Evolutionary conservation across 2,329 filamentous ascomycete species (phyloP), one percentile per base, ranked within the genome.

Genomic region (Hymenoscyphus salicellus): DNA sequence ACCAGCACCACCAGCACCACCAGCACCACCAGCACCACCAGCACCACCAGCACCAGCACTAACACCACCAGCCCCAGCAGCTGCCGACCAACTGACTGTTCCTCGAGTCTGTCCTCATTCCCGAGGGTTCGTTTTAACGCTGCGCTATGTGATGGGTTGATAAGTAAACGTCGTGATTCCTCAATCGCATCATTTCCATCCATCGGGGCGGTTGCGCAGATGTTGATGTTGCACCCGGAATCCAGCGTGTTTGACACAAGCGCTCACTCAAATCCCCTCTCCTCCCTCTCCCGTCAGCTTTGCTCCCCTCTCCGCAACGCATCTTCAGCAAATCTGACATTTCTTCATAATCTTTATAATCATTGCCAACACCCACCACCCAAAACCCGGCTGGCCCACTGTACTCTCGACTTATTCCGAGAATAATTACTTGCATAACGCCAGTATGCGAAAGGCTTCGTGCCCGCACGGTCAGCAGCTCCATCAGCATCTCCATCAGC

Each of bases 391-490:
- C 30, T 30, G 41, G 33, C 10, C 14, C 43, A 60, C n/a, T 3
- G 28, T 30, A 3, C 28, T 30, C 41, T 33, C n/a, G n/a, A 23
- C 20, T 16, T 41, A 23, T 43, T 36, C 43, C 49, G 11, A 55
- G 49, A 61, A 61, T 61, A 61, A 61, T 61, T 61, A 55, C 49
- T 36, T 61, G 46, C 60, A 61, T 61, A 55, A 52, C 59, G 43
- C 59, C 28, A 38, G 17, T 23, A 30, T 32, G 43, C 17, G 26
- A 28, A 28, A 46, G 17, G 32, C 46, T 43, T 49, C 49, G 46
- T 20, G 58, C 30, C 30, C 38, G 49, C 28, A n/a, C 30, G n/a
- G n/a, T n/a, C n/a, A n/a, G n/a, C n/a, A n/a, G n/a, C n/a, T n/a
- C n/a, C 28, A 28, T 56, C 55, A 56, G 55, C 55, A 33, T 30